Conservation (phyloP, 176 grass and related monocot genomes). For the Avena insularis region DNA sequence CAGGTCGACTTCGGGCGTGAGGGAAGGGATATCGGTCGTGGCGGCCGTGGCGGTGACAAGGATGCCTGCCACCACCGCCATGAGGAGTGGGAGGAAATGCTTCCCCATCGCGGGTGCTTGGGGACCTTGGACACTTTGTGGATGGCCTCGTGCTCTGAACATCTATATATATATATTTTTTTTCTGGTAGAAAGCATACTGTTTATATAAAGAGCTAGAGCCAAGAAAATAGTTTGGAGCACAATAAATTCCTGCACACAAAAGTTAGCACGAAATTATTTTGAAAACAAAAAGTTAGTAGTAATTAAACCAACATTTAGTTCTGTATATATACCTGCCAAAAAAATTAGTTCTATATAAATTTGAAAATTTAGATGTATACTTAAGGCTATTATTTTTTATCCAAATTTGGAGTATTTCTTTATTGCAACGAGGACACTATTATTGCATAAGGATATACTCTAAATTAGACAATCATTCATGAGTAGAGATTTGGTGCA, state of each 20-base stretch:
- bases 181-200: background rate
- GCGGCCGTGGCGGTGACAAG: background rate
- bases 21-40: background rate
- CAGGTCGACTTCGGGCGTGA: background rate
- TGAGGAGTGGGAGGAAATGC: background rate
- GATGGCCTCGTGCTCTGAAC: background rate
- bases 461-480: background rate
- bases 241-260: background rate
- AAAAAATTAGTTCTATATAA: background rate
- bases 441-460: background rate
- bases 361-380: background rate
- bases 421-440: background rate
- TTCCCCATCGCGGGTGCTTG: background rate
- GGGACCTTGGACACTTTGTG: background rate
- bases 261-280: background rate
- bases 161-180: background rate
- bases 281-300: background rate
- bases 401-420: background rate
- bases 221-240: background rate
- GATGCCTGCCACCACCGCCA: background rate
- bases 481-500: too few species aligned
- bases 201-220: background rate
- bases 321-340: background rate
- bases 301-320: background rate
- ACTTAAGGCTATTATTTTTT: background rate